Conservation (phyloP, 2,329 filamentous ascomycete genomes). For the Calonectria henricotiae region DNA sequence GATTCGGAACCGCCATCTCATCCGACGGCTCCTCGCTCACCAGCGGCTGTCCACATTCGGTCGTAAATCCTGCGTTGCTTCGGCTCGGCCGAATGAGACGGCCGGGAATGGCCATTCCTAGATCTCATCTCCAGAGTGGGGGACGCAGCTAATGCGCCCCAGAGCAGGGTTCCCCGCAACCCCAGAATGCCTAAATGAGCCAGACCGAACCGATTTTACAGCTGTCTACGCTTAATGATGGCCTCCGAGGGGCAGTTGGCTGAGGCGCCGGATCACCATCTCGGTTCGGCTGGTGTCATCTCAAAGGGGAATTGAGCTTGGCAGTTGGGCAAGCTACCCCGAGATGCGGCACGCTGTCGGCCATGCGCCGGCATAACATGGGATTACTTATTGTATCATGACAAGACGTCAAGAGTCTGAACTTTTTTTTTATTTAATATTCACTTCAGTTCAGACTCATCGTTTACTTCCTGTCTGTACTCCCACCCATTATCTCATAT, state of each 20-base stretch:
- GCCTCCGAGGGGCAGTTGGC: background rate
- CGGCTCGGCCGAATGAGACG: constrained; percentile 26
- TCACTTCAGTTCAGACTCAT: constrained; percentile 1
- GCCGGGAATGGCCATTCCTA: constrained; percentile 22
- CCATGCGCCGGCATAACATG: constrained; percentile 4
- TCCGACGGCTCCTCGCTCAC: constrained; percentile 21
- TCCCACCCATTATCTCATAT: background rate
- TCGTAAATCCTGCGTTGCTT: background rate
- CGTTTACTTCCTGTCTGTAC: background rate
- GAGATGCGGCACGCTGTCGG: constrained; percentile 15
- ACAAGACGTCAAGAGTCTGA: constrained; percentile 14
- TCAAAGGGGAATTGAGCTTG: constrained; percentile 17
- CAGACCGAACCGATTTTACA: constrained; percentile 24
- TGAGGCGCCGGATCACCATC: background rate
- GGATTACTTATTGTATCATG: constrained; percentile 28
- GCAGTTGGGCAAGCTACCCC: constrained; percentile 32
- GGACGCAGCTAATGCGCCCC: constrained; percentile 14
- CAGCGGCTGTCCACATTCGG: background rate
- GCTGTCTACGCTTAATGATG: background rate
- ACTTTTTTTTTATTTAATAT: constrained; percentile 8
- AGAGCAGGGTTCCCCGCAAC: constrained; percentile 33
- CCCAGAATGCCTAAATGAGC: background rate
- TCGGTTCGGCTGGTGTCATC: constrained; percentile 24
- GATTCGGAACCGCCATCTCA: constrained; percentile 21
- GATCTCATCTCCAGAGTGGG: constrained; percentile 16